Evolutionary conservation across 352 stramenopile genomes (phyloP).

Genomic region (Pseudoperonospora humuli): DNA sequence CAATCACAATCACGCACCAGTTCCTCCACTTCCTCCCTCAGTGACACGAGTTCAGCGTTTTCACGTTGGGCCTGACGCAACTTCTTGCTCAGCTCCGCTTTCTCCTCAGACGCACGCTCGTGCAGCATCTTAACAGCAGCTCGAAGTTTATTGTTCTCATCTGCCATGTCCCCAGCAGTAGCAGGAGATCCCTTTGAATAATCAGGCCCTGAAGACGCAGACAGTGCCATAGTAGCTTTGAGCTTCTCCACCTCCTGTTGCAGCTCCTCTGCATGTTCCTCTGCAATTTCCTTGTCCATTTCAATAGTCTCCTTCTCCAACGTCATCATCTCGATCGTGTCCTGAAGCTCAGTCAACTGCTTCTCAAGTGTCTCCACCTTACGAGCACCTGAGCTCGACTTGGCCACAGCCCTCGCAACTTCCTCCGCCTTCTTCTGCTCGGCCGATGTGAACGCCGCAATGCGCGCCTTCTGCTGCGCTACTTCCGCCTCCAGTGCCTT

Average conservation of each 20-base stretch:
- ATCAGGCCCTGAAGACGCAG: constrained; percentile 33
- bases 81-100: constrained; percentile 74
- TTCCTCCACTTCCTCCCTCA: constrained; percentile 69
- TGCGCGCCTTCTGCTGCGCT: constrained; percentile 56
- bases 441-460: constrained; percentile 48
- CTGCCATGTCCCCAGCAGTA: constrained; percentile 36
- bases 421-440: constrained; percentile 81
- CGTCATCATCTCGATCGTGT: constrained; percentile 79
- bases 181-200: constrained; percentile 19
- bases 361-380: constrained; percentile 63
- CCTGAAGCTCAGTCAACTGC: constrained; percentile 64
- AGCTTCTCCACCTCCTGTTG: constrained; percentile 68
- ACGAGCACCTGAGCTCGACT: constrained; percentile 53
- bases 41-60: constrained; percentile 47
- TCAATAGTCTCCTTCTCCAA: constrained; percentile 84
- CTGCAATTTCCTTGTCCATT: constrained; percentile 85
- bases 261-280: constrained; percentile 73
- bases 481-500: constrained; percentile 60
- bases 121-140: constrained; percentile 77
- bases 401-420: constrained; percentile 58
- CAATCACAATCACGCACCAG: constrained; percentile 28
- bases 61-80: constrained; percentile 68
- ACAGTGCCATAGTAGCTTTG: constrained; percentile 51
- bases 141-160: constrained; percentile 83
- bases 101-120: constrained; percentile 69